Conservation (phyloP, 192 early-diverging fungal species). For the Podila verticillata region DNA sequence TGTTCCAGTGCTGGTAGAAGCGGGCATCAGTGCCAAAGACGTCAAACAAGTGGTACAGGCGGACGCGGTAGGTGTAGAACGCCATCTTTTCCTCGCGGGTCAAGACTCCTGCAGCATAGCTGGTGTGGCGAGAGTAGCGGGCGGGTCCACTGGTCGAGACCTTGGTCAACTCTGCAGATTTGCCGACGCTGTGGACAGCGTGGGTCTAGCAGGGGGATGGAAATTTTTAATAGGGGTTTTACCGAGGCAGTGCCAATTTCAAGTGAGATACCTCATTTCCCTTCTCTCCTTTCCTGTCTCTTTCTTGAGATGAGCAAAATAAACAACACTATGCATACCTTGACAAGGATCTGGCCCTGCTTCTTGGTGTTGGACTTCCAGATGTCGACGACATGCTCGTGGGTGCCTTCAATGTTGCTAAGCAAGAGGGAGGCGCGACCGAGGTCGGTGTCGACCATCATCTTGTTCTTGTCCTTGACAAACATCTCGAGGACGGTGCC, state of each 20-base stretch:
- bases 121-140: slow-evolving; percentile 26
- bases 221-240: not conserved
- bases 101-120: slow-evolving; percentile 22
- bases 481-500: slow-evolving; percentile 5
- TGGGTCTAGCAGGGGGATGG: slow-evolving; percentile 3
- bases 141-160: slow-evolving; percentile 14
- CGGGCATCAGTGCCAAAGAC: slow-evolving; percentile 6
- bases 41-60: slow-evolving; percentile 14
- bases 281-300: not conserved
- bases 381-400: slow-evolving; percentile 9
- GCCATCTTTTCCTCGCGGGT: slow-evolving; percentile 6
- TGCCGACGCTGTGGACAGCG: not conserved
- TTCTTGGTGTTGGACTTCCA: not conserved
- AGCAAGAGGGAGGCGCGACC: not conserved
- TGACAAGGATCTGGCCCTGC: slow-evolving; percentile 3
- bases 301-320: not conserved
- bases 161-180: slow-evolving; percentile 2
- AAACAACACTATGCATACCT: not conserved
- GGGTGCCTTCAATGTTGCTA: slow-evolving; percentile 8
- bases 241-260: not conserved
- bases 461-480: slow-evolving; percentile 30
- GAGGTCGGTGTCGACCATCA: slow-evolving; percentile 21
- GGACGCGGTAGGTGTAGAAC: slow-evolving; percentile 25
- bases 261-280: too few relatives aligned
- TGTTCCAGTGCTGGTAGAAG: slow-evolving; percentile 12